These are phyloP conservation scores for Pseudogymnoascus sp. DNA, from an alignment of 2,329 filamentous ascomycete species.

Conservation along the genomic window DNA sequence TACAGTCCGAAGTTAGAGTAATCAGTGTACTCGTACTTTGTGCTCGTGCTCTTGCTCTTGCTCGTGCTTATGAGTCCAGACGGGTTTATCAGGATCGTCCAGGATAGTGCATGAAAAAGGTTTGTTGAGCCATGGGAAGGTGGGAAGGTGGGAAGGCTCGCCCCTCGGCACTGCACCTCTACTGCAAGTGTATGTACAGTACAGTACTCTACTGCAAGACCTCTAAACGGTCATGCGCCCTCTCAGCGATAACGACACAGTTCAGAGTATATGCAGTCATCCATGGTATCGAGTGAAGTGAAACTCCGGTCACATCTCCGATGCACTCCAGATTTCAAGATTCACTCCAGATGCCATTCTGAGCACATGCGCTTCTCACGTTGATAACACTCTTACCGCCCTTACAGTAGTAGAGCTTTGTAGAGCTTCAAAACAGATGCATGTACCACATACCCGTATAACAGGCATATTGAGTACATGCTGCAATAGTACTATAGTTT, in stretches of 20 bases:
- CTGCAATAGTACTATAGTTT: background rate
- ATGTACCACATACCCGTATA: background rate
- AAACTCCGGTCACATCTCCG: background rate
- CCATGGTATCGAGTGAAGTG: background rate
- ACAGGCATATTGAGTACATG: background rate
- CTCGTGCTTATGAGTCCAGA: background rate
- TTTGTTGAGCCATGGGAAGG: background rate
- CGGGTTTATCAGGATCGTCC: background rate
- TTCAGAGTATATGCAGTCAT: background rate
- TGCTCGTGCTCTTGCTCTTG: background rate
- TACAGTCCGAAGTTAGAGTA: background rate
- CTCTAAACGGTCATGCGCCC: background rate
- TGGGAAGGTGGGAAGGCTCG: background rate
- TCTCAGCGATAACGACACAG: background rate
- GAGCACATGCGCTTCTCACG: background rate
- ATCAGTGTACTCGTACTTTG: background rate
- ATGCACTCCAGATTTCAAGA: background rate
- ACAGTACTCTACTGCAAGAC: background rate
- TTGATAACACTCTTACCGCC: background rate
- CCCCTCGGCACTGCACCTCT: background rate
- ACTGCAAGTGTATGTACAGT: background rate
- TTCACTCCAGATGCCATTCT: background rate
- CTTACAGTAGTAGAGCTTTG: no score
- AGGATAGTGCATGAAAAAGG: background rate
- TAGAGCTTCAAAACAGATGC: no score